Percentiles rank a stretch among this genome's conserved stretches.
Conservation (phyloP, 352 stramenopile genomes). For the Globisporangium okanoganense region DNA sequence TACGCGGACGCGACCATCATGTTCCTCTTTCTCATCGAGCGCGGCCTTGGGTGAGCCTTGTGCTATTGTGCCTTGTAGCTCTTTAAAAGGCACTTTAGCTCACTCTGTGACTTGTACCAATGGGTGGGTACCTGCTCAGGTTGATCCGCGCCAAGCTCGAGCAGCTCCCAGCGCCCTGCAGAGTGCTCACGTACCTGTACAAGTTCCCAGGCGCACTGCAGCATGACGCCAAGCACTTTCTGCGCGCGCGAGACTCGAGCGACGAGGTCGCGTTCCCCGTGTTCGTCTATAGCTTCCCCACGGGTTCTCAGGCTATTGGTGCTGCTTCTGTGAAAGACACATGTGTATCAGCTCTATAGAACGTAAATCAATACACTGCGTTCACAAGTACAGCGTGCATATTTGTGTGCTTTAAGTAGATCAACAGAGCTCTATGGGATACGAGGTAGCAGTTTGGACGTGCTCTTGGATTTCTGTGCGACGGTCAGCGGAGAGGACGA, state of each 20-base stretch:
- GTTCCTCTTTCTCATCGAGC: slow-evolving; percentile 81
- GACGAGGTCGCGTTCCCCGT: slow-evolving; percentile 61
- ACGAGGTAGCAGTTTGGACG: slow-evolving; percentile 31
- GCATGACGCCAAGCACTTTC: slow-evolving; percentile 39
- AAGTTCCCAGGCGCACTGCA: slow-evolving; percentile 38
- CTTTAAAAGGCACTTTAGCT: no score
- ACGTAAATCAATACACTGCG: neutral
- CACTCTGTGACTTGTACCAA: neutral
- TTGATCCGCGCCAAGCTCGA: slow-evolving; percentile 50
- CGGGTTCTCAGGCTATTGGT: neutral
- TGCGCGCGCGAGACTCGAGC: slow-evolving; percentile 32
- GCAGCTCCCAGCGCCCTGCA: slow-evolving; percentile 29
- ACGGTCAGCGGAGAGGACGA: slow-evolving; percentile 8
- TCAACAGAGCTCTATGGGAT: slow-evolving; percentile 20
- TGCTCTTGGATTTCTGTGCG: slow-evolving; percentile 29
- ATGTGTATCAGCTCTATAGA: slow-evolving; percentile 3
- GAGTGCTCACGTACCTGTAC: slow-evolving; percentile 81
- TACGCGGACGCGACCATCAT: slow-evolving; percentile 59
- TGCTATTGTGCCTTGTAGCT: neutral
- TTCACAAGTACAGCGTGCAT: neutral
- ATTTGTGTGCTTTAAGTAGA: neutral
- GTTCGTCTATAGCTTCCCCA: slow-evolving; percentile 69
- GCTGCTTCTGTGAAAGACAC: neutral
- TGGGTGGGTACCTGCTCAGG: slow-evolving; percentile 14
- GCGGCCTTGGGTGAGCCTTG: slow-evolving; percentile 44